These are phyloP conservation scores for Cardiospermum halicacabum DNA, from an alignment of 345 rosid genomes.

Conservation along the genomic window DNA sequence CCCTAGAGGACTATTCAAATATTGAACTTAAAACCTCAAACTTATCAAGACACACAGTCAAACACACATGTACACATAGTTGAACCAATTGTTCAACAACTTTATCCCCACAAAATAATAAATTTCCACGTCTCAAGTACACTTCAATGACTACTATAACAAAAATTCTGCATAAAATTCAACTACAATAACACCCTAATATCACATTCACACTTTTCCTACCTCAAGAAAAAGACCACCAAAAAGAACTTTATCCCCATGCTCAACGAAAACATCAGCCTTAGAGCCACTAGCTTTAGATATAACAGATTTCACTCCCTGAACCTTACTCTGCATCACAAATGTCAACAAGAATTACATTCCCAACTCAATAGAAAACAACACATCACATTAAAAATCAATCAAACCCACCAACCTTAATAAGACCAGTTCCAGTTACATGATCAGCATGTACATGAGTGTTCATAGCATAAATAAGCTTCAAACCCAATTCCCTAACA, in stretches of 20 bases:
- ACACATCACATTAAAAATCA: slow-evolving; percentile 1
- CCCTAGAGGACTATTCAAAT: neutral
- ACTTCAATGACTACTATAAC: neutral
- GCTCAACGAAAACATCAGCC: slow-evolving; percentile 71
- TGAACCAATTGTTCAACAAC: neutral
- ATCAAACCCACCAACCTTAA: slow-evolving; percentile 59
- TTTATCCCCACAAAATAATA: neutral
- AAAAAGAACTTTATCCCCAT: slow-evolving; percentile 61
- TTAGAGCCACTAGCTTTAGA: slow-evolving; percentile 75
- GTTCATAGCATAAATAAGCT: slow-evolving; percentile 77
- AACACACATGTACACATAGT: neutral
- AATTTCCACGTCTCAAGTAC: neutral
- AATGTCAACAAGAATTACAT: slow-evolving; percentile 4
- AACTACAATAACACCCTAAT: neutral
- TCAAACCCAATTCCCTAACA: slow-evolving; percentile 65
- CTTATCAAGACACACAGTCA: neutral
- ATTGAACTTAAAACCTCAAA: neutral
- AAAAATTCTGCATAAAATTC: neutral
- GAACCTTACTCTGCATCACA: slow-evolving; percentile 48
- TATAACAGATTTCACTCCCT: slow-evolving; percentile 65
- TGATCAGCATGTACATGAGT: slow-evolving; percentile 99
- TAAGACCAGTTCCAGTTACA: slow-evolving; percentile 82
- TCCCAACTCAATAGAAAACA: neutral
- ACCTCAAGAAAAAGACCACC: slow-evolving; percentile 81
- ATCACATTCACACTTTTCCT: neutral